Base-by-base conservation (phyloP, 83 land plant genomes). In the Isoetes engelmannii region DNA sequence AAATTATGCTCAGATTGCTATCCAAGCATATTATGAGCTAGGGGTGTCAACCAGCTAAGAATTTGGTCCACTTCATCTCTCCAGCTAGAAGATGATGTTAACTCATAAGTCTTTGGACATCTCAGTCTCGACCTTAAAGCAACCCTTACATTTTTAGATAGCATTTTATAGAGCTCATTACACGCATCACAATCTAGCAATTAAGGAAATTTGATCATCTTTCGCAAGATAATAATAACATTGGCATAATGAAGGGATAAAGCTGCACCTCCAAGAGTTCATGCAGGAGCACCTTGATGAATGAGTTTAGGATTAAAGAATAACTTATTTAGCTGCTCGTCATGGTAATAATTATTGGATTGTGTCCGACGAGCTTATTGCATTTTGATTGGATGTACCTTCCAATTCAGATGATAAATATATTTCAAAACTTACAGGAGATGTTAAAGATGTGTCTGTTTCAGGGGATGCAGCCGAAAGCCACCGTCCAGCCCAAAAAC, bases 21-120 rank as follows among this genome's bases (percentile, higher is more conserved):
- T 71, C 93, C 63, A 62, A 91, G 88, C 92, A 88, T 91, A 75
- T 88, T 88, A 65, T 91, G 93, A 5, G 96, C 92, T 70, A 91
- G 48, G 7, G 93, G 96, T 4, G 93, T 86, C 54, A 91, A 78
- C 93, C 93, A 88, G 9, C 65, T 69, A 51, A 91, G 74, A 37
- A 84, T 79, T 45, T 66, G 78, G 41, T 83, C 96, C 46, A 91
- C 73, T 3, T 63, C 79, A 42, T 84, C 93, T 65, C 80, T 88
- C 96, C 96, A 91, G 56, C 82, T 86, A 63, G 82, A 12, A 9
- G 62, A 3, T 9, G 62, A 2, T 8, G 62, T 7, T 9, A 7
- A 8, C 19, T 59, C 62, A 45, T 18, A 37, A 8, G 28, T 12
- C 1, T 19, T 9, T 42, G 28, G 28, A 9, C 28, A 12, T 81